Conservation (phyloP, 768 basidiomycete genomes). For the Cystofilobasidium bisporidii region DNA sequence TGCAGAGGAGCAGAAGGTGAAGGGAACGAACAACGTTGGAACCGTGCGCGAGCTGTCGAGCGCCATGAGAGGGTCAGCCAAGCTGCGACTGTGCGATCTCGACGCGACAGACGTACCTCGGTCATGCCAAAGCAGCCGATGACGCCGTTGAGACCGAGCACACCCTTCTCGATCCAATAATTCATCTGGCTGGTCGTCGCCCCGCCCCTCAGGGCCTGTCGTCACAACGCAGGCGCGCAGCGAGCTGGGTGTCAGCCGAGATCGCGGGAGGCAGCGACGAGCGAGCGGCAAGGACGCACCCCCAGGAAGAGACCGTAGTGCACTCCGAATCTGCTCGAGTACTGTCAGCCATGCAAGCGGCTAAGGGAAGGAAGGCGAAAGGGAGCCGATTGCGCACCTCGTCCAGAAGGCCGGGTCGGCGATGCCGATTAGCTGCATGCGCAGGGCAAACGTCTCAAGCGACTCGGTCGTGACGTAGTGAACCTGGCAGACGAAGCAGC, state of each 20-base stretch:
- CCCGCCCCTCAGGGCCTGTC: slow-evolving; percentile 34
- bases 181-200: slow-evolving; percentile 40
- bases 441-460: slow-evolving; percentile 40
- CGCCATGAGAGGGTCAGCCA: not conserved
- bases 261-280: too few species aligned
- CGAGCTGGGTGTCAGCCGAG: too few species aligned
- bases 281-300: slow-evolving; percentile 27
- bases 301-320: slow-evolving; percentile 42
- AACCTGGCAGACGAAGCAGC: slow-evolving; percentile 28
- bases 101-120: slow-evolving; percentile 18
- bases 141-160: slow-evolving; percentile 43
- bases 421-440: slow-evolving; percentile 42
- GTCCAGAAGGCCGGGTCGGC: slow-evolving; percentile 45
- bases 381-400: too few species aligned
- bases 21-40: slow-evolving; percentile 23
- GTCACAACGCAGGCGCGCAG: too few species aligned
- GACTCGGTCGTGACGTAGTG: slow-evolving; percentile 43
- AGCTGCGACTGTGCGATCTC: not conserved
- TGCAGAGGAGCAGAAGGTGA: not conserved
- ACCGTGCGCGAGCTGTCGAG: slow-evolving; percentile 8
- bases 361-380: too few species aligned
- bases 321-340: slow-evolving; percentile 39
- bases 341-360: too few species aligned
- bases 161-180: slow-evolving; percentile 42
- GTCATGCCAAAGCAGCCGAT: slow-evolving; percentile 42